Base-by-base conservation (phyloP, 2,329 filamentous ascomycete genomes). In the Cercospora beticola region DNA sequence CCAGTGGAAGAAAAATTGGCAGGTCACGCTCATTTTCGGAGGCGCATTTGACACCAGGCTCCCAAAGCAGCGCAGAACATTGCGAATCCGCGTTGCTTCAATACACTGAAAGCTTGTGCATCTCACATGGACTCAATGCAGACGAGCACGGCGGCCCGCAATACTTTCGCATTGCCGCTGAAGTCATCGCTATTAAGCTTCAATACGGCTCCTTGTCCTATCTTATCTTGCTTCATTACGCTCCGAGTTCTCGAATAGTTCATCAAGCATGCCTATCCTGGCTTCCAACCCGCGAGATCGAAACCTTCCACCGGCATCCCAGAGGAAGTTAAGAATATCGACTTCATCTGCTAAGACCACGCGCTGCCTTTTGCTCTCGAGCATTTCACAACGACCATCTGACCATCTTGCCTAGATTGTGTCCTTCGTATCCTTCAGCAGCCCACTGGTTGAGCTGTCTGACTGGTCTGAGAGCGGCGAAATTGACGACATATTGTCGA, bases 401-500 rank as follows among this genome's bases (percentile, higher is more conserved):
- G 36, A 40, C 36, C 16, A 40, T 16, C 36, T 40, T 40, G 36
- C 16, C 36, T 40, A 40, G 36, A 16, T 23, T 14, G 21, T 28
- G 36, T n/a, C 60, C 14, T 30, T 52, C 26, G 21, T 10, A 28
- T n/a, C 16, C 5, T 46, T 31, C 28, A 52, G 26, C 16, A 63
- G 16, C 1, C 46, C 61, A 31, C 46, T 46, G 12, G n/a, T n/a
- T 7, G 43, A 46, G 31, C 28, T 63, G 9, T 63, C 61, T 14
- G 43, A 28, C 30, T 36, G 23, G 16, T 65, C 66, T 14, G 62
- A 65, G 8, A 43, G 28, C 21, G 63, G 64, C 23, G 67, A 66
- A 26, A 66, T 60, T 21, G 52, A 36, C 54, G 67, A 66, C 28
- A 66, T 30, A 12, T 54, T 18, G 21, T 62, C 56, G 5, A 33